Base-by-base conservation (phyloP, 2,329 filamentous ascomycete species). In the Trichoderma sp. region DNA sequence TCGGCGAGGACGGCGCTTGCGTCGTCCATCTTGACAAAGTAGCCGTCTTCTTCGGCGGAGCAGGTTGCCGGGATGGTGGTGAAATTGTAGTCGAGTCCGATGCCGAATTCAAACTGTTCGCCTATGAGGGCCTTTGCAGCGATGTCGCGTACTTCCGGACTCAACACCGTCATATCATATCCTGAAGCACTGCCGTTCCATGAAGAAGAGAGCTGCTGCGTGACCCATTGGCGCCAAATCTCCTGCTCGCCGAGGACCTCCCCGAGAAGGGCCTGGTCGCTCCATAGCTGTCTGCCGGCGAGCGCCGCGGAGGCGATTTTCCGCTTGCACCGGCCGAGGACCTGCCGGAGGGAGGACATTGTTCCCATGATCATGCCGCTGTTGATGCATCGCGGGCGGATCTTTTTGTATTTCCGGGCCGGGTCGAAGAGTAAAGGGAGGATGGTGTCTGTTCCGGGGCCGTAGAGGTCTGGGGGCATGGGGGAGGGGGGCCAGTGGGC, bases 231-330 rank as follows among this genome's bases (percentile, higher is more conserved):
- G 1, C 77, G 74, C 72, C 74, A 78, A 39, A 77, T 72, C 65
- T 78, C 74, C 58, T 78, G 77, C 21, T 78, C 77, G 10, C 75
- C 76, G 7, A 78, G 73, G n/a, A 78, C 75, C 43, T 78, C 77
- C 0, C 71, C 77, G 1, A 78, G 67, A 5, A 78, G 73, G 0
- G 76, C 75, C 57, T 78, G 77, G 45, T 78, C 75, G 67, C 76
- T 78, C 76, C 76, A 78, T 9, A 77, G 74, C 63, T 78, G 76
- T 74, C 60, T 43, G 2, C 60, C 76, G 5, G 66, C 67, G 64
- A 69, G 70, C 5, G 72, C 69, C 0, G 7, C 75, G 68, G 3
- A 75, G 75, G 0, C 74, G 74, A 1, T 47, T 62, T 71, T 72
- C 7, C 61, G 55, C 9, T 59, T 66, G 17, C 72, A 73, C 26